Evolutionary conservation across 257 asterid species (phyloP).

Genomic region (Cynanchum wilfordii): DNA sequence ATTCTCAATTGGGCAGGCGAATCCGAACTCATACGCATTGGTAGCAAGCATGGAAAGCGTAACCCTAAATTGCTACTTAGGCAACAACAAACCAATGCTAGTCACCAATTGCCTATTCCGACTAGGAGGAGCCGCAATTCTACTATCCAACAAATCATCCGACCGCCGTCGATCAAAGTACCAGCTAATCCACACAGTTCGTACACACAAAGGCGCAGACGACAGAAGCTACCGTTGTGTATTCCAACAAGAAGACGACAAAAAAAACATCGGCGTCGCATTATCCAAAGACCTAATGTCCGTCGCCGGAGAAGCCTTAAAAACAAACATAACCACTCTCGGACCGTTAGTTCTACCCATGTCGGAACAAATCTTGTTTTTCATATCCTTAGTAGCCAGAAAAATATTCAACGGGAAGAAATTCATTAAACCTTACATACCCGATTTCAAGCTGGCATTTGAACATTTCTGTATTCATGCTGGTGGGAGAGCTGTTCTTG

Average conservation of each 20-base stretch:
- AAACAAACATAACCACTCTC: slow-evolving; percentile 22
- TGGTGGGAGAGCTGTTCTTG: slow-evolving; percentile 32
- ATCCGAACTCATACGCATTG: slow-evolving; percentile 23
- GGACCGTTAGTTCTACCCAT: slow-evolving; percentile 41
- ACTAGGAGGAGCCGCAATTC: slow-evolving; percentile 31
- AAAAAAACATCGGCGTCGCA: slow-evolving; percentile 13
- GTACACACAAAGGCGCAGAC: slow-evolving; percentile 31
- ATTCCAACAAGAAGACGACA: slow-evolving; percentile 27
- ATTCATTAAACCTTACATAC: slow-evolving; percentile 20
- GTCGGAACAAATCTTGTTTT: slow-evolving; percentile 24
- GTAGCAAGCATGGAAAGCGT: slow-evolving; percentile 29
- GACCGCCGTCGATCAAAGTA: slow-evolving; percentile 22
- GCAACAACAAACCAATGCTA: slow-evolving; percentile 30
- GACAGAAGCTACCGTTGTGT: slow-evolving; percentile 24
- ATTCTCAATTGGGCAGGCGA: slow-evolving; percentile 10
- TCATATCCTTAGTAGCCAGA: slow-evolving; percentile 7
- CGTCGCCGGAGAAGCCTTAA: slow-evolving; percentile 34
- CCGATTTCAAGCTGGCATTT: slow-evolving; percentile 35
- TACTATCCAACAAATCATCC: slow-evolving; percentile 25
- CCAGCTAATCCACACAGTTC: slow-evolving; percentile 25
- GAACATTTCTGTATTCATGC: slow-evolving; percentile 44
- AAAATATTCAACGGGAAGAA: slow-evolving; percentile 21
- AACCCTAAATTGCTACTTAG: slow-evolving; percentile 16
- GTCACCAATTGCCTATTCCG: slow-evolving; percentile 34
- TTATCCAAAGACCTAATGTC: slow-evolving; percentile 26